Evolutionary conservation across 2,329 filamentous ascomycete species (phyloP), one percentile per base, ranked within the genome.

Genomic region (Trichophyton verrucosum): DNA sequence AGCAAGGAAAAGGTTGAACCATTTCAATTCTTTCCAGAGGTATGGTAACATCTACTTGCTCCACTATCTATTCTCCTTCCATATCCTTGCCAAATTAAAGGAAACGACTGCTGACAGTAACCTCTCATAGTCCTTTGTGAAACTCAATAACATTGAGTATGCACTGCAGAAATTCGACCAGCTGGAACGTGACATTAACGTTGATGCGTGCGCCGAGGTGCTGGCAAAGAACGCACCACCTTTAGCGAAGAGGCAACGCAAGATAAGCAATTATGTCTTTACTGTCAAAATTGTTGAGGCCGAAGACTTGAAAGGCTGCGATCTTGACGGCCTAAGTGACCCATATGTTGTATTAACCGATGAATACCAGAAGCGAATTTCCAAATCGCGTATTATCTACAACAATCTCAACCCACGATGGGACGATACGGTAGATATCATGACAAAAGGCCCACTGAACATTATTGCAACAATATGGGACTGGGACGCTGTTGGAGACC

Each of bases 241-340:
- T 0, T 80, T 83, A 59, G 84, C 85, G n/a, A 82, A 84, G 63
- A 80, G 80, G 69, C 80, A 82, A 61, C 85, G 85, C 67, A 87
- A 85, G 68, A 84, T 86, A 47, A 88, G 85, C 64, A 96, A 95
- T 71, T 97, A 95, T 71, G 91, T 96, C 60, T 99, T 99, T 75
- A 97, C 94, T 0, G 91, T 99, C 75, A 99, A 99, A 76, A 91
- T 99, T 62, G 91, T 99, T 27, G 94, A 99, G 74, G 94, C 89
- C 7, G 94, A 99, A 75, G 94, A 99, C 68, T 80, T 99, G 67
- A 97, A 97, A 75, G 90, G 94, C n/a, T 97, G 94, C 71, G 94
- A 99, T 73, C 86, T 95, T 67, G 95, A 89, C 68, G 94, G 94
- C 40, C 84, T 87, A 65, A 97, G 92, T 71, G 94, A 99, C 75